Evolutionary conservation across 2,329 filamentous ascomycete species (phyloP).

Genomic region (Colletotrichum sp.): DNA sequence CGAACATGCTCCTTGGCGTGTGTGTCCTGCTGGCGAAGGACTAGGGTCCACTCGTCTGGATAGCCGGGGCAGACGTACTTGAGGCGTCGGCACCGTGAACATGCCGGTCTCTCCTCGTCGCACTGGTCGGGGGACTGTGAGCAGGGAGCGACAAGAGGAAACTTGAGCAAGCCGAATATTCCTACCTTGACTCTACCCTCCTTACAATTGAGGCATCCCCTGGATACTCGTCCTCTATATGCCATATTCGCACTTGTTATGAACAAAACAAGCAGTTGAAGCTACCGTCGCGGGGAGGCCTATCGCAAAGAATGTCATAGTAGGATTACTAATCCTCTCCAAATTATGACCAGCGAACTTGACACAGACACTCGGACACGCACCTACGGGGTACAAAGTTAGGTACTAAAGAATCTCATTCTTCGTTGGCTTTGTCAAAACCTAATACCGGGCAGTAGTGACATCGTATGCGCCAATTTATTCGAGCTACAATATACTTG

Average conservation of each 20-base stretch:
- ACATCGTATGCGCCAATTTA: not conserved
- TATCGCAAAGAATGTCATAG: not conserved
- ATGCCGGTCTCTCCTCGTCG: not conserved
- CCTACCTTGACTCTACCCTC: not conserved
- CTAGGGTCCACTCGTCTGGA: not conserved
- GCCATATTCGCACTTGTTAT: not conserved
- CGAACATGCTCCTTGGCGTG: not conserved
- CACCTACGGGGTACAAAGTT: not conserved
- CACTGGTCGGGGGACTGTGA: not conserved
- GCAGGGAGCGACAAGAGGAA: not conserved
- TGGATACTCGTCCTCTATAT: not conserved
- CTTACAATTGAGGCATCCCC: not conserved
- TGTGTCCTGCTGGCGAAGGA: not conserved
- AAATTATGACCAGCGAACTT: not conserved
- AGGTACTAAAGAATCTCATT: not conserved
- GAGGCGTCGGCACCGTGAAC: not conserved
- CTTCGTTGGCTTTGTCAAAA: not conserved
- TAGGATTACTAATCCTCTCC: not conserved
- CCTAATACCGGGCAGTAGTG: not conserved
- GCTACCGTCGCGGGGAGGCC: not conserved
- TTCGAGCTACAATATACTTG: not conserved
- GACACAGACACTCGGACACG: not conserved
- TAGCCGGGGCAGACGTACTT: not conserved
- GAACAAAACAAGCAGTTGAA: not conserved
- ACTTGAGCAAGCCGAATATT: not conserved